Evolutionary conservation across 2,329 filamentous ascomycete genomes (phyloP), one percentile per base, ranked within the genome.

Genomic region (Ophiostoma ips): DNA sequence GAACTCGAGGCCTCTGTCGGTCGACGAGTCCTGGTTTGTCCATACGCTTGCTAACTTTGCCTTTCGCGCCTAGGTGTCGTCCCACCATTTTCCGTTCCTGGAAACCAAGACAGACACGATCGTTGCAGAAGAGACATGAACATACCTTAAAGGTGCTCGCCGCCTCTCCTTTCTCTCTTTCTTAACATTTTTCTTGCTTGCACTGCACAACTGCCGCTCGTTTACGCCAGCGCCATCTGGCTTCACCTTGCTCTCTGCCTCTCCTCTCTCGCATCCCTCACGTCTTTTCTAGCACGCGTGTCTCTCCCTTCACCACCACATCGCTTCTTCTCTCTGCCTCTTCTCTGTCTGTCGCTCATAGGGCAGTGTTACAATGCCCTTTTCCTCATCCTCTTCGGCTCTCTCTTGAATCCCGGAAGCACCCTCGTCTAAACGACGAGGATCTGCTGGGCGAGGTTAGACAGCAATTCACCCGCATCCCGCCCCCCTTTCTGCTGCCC

Each of bases 11-110:
- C 24, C 44, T 47, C 40, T 45, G 35, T 52, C 43, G 41, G 30
- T 18, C 15, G n/a, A 15, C 11, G 13, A 45, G 28, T 43, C 19
- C 15, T 19, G 13, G 11, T 44, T 46, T 51, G 50, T 40, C 45
- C 33, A 18, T 43, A 16, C 13, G 15, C n/a, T 28, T n/a, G 38
- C 38, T 55, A 55, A 55, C 52, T 37, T 53, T 38, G 46, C 51
- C 48, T 48, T 51, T 51, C 24, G 43, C 45, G 33, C 24, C 40
- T 40, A 53, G 55, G 53, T 38, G 38, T 50, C 45, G 48, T 52
- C 48, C 38, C 50, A 50, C 50, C 52, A 48, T 48, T 55, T 52
- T 46, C 51, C 50, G 44, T 50, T 51, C 46, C 51, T 51, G 50
- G 43, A 33, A n/a, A 48, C 38, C 24, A 28, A 30, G 28, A 15